These are phyloP conservation scores for Aspergillus taichungensis DNA, from an alignment of 495 filamentous ascomycete species.

Conservation along the genomic window DNA sequence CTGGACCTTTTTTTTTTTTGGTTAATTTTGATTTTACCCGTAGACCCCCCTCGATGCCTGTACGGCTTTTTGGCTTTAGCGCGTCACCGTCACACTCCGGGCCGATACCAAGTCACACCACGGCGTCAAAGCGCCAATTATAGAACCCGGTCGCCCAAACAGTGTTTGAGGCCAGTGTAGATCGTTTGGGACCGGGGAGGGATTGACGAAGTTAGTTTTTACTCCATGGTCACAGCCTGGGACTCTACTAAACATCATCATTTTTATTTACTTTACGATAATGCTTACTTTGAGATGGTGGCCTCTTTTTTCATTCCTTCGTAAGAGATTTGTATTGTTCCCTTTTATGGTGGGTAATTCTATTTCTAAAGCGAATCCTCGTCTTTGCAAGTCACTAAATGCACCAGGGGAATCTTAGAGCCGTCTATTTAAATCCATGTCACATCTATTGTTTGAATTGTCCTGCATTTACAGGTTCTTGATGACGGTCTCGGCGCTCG, in stretches of 20 bases:
- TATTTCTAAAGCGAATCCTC: slow-evolving; percentile 12
- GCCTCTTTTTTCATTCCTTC: slow-evolving; percentile 16
- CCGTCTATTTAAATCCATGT: slow-evolving; percentile 10
- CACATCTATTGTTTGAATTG: slow-evolving; percentile 6
- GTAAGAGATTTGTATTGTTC: slow-evolving; percentile 16
- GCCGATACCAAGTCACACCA: slow-evolving; percentile 12
- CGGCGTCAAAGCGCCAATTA: slow-evolving; percentile 12
- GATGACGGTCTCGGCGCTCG: slow-evolving; percentile 61
- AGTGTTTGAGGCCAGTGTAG: not conserved
- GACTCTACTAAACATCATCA: slow-evolving; percentile 1
- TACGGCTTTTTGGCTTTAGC: slow-evolving; percentile 9
- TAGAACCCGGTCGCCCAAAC: not conserved
- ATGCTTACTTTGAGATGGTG: not conserved
- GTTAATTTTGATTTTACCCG: not conserved
- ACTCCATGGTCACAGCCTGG: slow-evolving; percentile 5
- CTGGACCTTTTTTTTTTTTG: slow-evolving; percentile 2
- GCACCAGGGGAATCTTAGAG: slow-evolving; percentile 8
- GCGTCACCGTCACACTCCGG: slow-evolving; percentile 16
- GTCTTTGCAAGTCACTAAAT: slow-evolving; percentile 11
- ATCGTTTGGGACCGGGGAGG: slow-evolving; percentile 7
- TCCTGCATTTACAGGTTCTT: slow-evolving; percentile 48
- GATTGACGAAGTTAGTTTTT: slow-evolving; percentile 10
- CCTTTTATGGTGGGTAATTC: slow-evolving; percentile 13
- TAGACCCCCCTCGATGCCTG: too few relatives aligned
- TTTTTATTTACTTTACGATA: not conserved